These are phyloP conservation scores for Elasticomyces elasticus DNA, from an alignment of 495 filamentous ascomycete genomes.

Conservation along the genomic window DNA sequence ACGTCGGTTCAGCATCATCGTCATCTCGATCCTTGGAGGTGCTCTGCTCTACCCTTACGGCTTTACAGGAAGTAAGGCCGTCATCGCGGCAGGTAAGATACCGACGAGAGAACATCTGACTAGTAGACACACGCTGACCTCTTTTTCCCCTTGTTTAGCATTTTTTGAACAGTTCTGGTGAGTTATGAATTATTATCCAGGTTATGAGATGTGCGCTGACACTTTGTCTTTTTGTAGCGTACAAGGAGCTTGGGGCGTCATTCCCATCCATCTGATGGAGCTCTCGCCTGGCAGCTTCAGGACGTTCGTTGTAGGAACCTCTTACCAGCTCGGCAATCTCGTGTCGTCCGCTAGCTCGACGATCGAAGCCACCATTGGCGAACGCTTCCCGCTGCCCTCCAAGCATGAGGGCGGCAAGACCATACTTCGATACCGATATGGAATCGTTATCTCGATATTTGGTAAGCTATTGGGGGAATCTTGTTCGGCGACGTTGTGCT, in stretches of 20 bases:
- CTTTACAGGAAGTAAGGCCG: constrained; percentile 46
- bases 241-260: constrained; percentile 76
- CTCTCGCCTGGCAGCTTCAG: constrained; percentile 70
- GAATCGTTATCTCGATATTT: constrained; percentile 74
- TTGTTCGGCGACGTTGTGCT: background rate
- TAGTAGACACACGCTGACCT: too few species aligned
- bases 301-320: constrained; percentile 73
- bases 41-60: constrained; percentile 75
- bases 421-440: constrained; percentile 61
- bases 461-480: too few species aligned
- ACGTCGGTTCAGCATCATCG: constrained; percentile 69
- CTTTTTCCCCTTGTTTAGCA: too few species aligned
- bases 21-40: constrained; percentile 65
- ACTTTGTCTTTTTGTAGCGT: too few species aligned
- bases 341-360: constrained; percentile 70
- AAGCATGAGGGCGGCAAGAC: constrained; percentile 28
- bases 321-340: constrained; percentile 80
- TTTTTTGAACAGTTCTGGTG: constrained; percentile 91
- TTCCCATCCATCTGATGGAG: constrained; percentile 83
- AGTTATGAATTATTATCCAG: too few species aligned
- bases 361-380: constrained; percentile 74
- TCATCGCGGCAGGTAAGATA: constrained; percentile 72
- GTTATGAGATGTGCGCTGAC: too few species aligned
- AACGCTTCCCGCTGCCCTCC: constrained; percentile 62
- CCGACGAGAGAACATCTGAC: too few species aligned